Evolutionary conservation across 768 basidiomycete genomes (phyloP), one percentile per base, ranked within the genome.

Genomic region (Dioszegia crocea): DNA sequence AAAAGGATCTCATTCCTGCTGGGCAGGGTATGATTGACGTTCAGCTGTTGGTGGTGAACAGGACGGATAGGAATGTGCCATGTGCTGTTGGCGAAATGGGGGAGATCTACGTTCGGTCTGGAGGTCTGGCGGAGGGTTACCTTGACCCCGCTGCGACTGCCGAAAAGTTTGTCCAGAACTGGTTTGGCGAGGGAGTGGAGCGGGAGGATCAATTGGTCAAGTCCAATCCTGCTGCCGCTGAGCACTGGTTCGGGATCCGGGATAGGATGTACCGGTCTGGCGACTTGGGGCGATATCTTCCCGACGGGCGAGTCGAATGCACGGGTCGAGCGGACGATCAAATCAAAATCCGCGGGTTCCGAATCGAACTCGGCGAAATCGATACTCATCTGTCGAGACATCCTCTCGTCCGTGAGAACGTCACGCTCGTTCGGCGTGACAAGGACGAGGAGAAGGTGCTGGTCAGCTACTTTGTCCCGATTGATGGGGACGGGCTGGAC

Each of bases 371-470:
- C 6, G 93, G 93, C 16, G 96, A 99, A 77, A 96, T 99, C 64
- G 96, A 99, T 75, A 96, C 89, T 0, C 86, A 94, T 79, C 84
- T 99, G 57, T 89, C 88, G 67, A 86, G 92, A 70, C 93, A 98
- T 74, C 88, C 90, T 8, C 83, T 91, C 19, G 85, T 99, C 2
- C 81, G 94, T n/a, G 96, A 98, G 79, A 99, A 99, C 75, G 93
- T 99, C 52, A 98, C 96, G 1, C 83, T 98, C 38, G 93, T 99
- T 43, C 81, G 94, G 65, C 81, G 94, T 75, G 94, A 99, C 80
- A 98, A 98, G 81, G 91, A 97, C 77, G 96, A 98, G 78, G 96
- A 99, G 80, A 98, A 99, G 81, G 92, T 97, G 31, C 84, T 99
- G 27, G 88, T 99, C 62, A 90, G 88, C 77, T 99, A 99, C 77